These are phyloP conservation scores for Neoscytalidium dimidiatum DNA, from an alignment of 2,329 filamentous ascomycete genomes.

Conservation along the genomic window DNA sequence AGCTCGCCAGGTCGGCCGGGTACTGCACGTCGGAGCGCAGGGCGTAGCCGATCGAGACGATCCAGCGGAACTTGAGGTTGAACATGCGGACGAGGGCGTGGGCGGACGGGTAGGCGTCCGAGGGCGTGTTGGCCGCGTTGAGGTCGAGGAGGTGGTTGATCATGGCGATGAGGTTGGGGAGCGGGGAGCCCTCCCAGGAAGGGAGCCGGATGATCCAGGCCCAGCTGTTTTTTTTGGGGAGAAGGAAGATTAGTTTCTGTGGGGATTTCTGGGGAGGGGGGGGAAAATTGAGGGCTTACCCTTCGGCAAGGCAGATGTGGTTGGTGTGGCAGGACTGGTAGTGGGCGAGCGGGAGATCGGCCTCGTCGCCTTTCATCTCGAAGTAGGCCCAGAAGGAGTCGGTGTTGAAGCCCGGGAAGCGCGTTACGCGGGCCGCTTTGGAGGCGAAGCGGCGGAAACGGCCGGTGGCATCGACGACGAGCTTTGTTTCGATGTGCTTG, in stretches of 20 bases:
- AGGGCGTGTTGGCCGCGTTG: not conserved
- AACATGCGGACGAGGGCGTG: not conserved
- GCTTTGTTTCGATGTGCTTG: not conserved
- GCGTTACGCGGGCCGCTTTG: not conserved
- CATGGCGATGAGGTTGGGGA: conserved; percentile 1
- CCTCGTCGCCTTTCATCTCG: not conserved
- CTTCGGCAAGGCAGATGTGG: conserved; percentile 1
- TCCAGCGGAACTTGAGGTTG: not conserved
- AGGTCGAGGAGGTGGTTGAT: conserved; percentile 4
- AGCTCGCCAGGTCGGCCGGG: not conserved
- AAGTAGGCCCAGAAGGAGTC: not conserved
- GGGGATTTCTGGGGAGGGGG: not conserved
- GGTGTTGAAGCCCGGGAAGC: not conserved
- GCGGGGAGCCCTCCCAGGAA: not conserved
- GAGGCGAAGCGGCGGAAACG: not conserved
- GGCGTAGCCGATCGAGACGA: not conserved
- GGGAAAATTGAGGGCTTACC: not conserved
- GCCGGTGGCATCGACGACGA: not conserved
- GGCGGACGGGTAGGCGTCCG: not conserved
- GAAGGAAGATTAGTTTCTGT: not conserved
- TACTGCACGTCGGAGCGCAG: not conserved
- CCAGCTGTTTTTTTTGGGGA: too few relatives aligned
- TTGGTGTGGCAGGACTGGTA: not conserved
- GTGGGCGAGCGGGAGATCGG: not conserved
- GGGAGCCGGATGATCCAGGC: not conserved